These are phyloP conservation scores for Arbutus unedo DNA, from an alignment of 148 eudicot species.

Conservation along the genomic window DNA sequence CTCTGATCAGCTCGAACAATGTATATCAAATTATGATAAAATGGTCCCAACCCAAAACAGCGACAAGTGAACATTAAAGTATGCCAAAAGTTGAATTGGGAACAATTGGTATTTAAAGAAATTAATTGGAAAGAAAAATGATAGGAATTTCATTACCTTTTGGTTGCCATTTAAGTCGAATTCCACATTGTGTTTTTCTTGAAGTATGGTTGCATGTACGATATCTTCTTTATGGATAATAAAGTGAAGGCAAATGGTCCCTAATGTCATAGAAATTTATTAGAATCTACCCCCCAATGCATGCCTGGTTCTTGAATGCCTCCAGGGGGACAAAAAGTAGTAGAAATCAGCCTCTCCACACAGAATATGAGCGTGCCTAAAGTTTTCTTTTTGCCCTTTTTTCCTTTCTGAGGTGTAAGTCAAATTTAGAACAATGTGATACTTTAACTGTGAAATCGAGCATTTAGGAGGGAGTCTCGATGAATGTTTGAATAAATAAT, in stretches of 20 bases:
- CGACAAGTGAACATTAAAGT: background rate
- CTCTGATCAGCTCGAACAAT: too few relatives aligned
- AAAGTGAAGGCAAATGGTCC: background rate
- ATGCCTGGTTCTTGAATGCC: background rate
- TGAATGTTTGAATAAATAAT: too few relatives aligned
- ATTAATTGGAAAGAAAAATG: background rate
- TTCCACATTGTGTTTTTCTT: background rate
- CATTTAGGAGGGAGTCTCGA: too few relatives aligned
- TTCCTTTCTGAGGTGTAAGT: too few relatives aligned
- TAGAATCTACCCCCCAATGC: background rate
- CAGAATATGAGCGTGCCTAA: too few relatives aligned
- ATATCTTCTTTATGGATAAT: background rate
- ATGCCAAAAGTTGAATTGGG: background rate
- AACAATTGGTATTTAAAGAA: background rate
- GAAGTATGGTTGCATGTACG: background rate
- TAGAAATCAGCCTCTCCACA: too few relatives aligned
- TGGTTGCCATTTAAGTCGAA: background rate
- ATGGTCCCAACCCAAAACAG: background rate
- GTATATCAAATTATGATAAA: background rate
- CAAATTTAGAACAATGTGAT: too few relatives aligned
- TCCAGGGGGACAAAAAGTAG: background rate
- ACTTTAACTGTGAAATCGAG: too few relatives aligned
- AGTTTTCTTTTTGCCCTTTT: too few relatives aligned
- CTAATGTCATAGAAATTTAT: background rate
- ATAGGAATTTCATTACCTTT: background rate